phyloP scores from a whole-genome alignment of 225 moss, liverwort and hornwort genomes.

The Sphagnum tenellum region DNA sequence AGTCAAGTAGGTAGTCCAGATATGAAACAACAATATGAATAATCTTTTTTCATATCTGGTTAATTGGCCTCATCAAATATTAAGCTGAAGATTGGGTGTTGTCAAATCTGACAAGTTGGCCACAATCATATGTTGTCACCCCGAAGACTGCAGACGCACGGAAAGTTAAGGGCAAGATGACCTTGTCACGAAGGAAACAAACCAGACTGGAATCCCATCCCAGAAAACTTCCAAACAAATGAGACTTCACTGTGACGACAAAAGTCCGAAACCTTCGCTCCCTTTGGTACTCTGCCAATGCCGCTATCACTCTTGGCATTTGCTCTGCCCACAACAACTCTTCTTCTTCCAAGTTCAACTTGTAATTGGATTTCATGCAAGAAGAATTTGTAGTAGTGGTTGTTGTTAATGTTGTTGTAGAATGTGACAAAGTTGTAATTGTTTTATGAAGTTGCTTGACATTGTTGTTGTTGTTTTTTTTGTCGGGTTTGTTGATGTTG shows the following conservation, averaged over 20 bases:
- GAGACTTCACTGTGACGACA: conserved; percentile 35
- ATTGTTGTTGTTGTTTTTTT: too few relatives aligned
- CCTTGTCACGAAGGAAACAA: conserved; percentile 28
- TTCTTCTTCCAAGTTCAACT: too few relatives aligned
- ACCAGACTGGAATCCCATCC: conserved; percentile 18
- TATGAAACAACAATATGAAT: too few relatives aligned
- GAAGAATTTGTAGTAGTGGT: too few relatives aligned
- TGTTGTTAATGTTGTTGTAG: too few relatives aligned
- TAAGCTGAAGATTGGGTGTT: too few relatives aligned
- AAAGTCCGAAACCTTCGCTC: conserved; percentile 54
- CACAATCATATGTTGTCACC: conserved; percentile 38
- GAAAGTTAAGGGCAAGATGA: conserved; percentile 30
- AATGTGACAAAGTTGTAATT: too few relatives aligned
- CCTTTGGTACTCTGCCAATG: conserved; percentile 27
- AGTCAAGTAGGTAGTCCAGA: too few relatives aligned
- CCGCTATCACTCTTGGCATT: conserved; percentile 7
- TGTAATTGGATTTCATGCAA: too few relatives aligned
- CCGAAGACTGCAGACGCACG: conserved; percentile 34
- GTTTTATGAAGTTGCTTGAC: too few relatives aligned
- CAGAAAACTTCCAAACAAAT: conserved; percentile 20
- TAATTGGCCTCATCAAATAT: too few relatives aligned
- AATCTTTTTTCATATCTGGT: too few relatives aligned
- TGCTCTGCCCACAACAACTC: background rate
- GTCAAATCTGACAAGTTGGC: conserved; percentile 5
- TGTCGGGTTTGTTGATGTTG: background rate